Evolutionary conservation across 1,284 basidiomycete species (phyloP).

Genomic region (Ustilago nuda): DNA sequence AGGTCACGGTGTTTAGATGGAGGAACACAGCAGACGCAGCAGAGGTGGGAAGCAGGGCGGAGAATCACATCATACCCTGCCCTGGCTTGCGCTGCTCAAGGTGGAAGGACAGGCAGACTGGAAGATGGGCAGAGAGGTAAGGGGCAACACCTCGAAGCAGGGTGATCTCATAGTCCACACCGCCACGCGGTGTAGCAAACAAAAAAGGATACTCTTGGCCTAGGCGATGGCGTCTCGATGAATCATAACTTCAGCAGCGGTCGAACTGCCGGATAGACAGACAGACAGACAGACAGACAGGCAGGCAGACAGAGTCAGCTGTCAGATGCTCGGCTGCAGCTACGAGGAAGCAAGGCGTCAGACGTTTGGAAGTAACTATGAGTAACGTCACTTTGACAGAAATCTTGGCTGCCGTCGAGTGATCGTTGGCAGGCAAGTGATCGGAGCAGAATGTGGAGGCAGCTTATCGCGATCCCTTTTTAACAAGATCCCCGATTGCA

Average conservation of each 20-base stretch:
- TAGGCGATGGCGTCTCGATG: constrained; percentile 3
- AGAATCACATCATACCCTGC: constrained; percentile 7
- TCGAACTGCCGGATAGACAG: neutral
- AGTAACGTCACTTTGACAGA: constrained; percentile 14
- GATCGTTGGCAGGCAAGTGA: neutral
- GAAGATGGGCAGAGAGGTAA: too few relatives aligned
- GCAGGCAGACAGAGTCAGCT: neutral
- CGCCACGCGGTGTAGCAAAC: neutral
- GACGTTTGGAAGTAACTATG: neutral
- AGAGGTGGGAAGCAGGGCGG: neutral
- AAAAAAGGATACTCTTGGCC: neutral
- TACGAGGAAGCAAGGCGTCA: constrained; percentile 2
- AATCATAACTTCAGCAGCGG: constrained; percentile 9
- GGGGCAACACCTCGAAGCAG: constrained; percentile 1
- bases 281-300: neutral
- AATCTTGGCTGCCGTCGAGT: neutral
- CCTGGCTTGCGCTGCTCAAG: neutral
- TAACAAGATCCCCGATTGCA: too few relatives aligned
- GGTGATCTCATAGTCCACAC: constrained; percentile 23
- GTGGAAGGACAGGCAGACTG: neutral
- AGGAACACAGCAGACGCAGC: neutral
- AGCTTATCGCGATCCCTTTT: neutral
- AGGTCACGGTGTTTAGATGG: neutral
- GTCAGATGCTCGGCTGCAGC: constrained; percentile 10
- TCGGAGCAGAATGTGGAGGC: constrained; percentile 18